Evolutionary conservation across 257 asterid species (phyloP), one percentile per base, ranked within the genome.

Genomic region (Nicotiana tabacum): DNA sequence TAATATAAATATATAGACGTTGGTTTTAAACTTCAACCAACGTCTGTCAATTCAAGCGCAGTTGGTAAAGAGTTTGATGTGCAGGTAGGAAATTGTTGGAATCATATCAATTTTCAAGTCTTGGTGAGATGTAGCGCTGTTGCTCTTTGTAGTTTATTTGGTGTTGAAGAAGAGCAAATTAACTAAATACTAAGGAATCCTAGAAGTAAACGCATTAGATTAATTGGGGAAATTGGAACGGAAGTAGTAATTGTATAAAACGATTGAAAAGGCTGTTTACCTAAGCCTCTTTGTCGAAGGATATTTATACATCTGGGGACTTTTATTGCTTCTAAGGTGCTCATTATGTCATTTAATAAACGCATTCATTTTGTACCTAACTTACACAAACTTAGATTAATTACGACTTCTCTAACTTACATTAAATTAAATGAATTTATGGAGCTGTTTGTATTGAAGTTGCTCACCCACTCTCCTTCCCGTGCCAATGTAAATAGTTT

Each of bases 361-460:
- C 77, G 81, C 68, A 89, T 91, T 91, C 66, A 89, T 84, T 85
- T 89, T 89, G 35, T 72, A 91, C 90, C 92, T 88, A 91, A 91
- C 91, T 35, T 83, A 74, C 84, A 88, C 72, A 88, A 57, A 87
- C 83, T 85, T 43, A 85, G 43, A 13, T 57, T 82, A 70, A 81
- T 85, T 77, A 72, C 68, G 72, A 77, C 77, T 68, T 48, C 53
- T 60, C 78, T 72, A 76, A 65, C 81, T 78, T 15, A 27, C 83
- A 74, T 48, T 74, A 21, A 74, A 74, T 48, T 74, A 21, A 74
- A 74, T 48, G 79, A 72, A 70, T 70, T 39, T 70, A 70, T 70
- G 53, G 55, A 46, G 21, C 6, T 21, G 79, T 74, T 74, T 48
- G 12, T 46, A 3, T 74, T 74, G 24, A 74, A 48, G 79, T 48